Conservation (phyloP, 139 green algal genomes). For the Eudorina sp. region DNA sequence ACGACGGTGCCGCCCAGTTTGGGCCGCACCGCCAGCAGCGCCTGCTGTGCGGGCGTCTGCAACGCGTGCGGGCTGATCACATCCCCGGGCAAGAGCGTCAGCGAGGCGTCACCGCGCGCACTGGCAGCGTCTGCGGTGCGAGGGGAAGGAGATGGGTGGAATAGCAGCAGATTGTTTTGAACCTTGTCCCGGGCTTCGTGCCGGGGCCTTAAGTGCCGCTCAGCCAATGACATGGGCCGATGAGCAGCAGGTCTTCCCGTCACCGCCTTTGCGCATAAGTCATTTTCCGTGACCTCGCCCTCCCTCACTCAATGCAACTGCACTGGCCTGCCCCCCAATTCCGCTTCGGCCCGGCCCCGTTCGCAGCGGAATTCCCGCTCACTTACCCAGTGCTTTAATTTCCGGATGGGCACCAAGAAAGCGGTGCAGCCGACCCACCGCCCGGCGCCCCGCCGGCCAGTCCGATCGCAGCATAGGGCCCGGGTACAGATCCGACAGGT, state of each 20-base stretch:
- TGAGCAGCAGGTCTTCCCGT: no score
- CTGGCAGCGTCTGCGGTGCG: not conserved
- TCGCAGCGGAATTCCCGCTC: not conserved
- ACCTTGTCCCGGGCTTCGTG: no score
- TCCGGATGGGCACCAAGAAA: not conserved
- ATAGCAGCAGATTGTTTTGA: no score
- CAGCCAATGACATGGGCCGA: no score
- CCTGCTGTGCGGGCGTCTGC: not conserved
- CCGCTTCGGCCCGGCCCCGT: no score
- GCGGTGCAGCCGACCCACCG: not conserved
- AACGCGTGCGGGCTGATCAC: not conserved
- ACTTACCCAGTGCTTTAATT: not conserved
- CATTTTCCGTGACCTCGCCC: no score
- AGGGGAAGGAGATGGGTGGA: no score
- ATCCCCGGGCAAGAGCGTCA: not conserved
- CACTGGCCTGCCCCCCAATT: no score
- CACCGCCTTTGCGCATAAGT: no score
- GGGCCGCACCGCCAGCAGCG: not conserved
- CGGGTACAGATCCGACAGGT: not conserved
- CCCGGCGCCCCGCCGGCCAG: not conserved
- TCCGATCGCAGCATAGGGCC: not conserved
- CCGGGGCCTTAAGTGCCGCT: no score
- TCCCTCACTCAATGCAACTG: no score
- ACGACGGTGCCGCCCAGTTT: not conserved
- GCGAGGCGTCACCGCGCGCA: not conserved